phyloP scores from a whole-genome alignment of 2,329 filamentous ascomycete genomes.

The Colletotrichum musicola region DNA sequence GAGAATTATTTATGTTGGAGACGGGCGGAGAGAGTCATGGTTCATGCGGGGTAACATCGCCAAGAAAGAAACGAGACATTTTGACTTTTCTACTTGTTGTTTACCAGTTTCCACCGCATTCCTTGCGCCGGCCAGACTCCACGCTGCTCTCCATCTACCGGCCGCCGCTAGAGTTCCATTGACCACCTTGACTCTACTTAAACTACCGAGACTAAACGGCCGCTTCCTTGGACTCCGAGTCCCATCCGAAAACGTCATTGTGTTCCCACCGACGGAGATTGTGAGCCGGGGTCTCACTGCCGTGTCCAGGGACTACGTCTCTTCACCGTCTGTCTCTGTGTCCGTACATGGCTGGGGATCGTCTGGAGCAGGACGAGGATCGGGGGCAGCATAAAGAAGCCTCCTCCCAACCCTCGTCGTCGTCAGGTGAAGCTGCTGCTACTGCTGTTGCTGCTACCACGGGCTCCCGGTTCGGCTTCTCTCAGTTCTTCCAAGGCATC shows the following conservation, averaged over 20 bases:
- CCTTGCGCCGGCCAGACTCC: conserved; percentile 6
- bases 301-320: too few relatives aligned
- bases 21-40: not conserved
- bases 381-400: conserved; percentile 29
- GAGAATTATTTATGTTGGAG: too few relatives aligned
- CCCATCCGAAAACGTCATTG: conserved; percentile 20
- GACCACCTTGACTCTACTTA: too few relatives aligned
- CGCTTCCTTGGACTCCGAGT: not conserved
- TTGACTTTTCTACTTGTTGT: not conserved
- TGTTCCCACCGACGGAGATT: conserved; percentile 10
- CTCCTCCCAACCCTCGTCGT: conserved; percentile 46
- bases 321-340: too few relatives aligned
- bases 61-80: conserved; percentile 22
- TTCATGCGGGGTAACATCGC: conserved; percentile 23
- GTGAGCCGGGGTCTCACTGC: not conserved
- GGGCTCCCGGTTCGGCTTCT: conserved; percentile 25
- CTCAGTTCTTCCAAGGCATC: conserved; percentile 32
- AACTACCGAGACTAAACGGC: not conserved
- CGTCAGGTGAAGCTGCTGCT: conserved; percentile 46
- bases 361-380: conserved; percentile 16
- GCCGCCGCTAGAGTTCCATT: not conserved
- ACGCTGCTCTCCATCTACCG: conserved; percentile 20
- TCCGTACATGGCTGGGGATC: conserved; percentile 18
- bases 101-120: too few relatives aligned
- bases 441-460: conserved; percentile 40